Evolutionary conservation across 768 basidiomycete genomes (phyloP), one percentile per base, ranked within the genome.

Genomic region (Psilocybe cyanescens): DNA sequence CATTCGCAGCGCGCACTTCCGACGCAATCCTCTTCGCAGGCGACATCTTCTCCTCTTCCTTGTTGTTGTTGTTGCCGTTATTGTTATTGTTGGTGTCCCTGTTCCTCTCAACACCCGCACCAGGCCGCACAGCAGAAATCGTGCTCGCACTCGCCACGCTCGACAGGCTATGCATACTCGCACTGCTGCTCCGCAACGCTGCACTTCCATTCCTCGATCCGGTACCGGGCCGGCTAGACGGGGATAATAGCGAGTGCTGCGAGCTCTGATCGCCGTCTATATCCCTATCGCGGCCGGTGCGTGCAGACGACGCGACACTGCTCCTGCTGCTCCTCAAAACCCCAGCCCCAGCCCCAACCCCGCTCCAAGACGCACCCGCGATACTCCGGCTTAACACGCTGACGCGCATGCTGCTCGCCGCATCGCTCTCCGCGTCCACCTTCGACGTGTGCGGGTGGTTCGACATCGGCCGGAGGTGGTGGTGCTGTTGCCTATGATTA

Each of bases 351-450:
- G n/a, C n/a, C n/a, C 41, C 17, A 3, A 48, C 35, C 30, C 31
- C 19, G 17, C 57, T 28, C 47, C 2, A 24, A 24, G 24, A 24
- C 24, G 24, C 24, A 2, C 45, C 30, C 46, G 46, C 47, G 35
- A 62, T 2, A 45, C 48, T 59, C 37, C 67, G 64, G 54, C 66
- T 69, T 41, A 81, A 75, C 16, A 84, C 71, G 63, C 78, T 81
- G 12, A 78, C 78, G 29, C 82, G 78, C 77, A 81, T 79, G 69
- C 78, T 77, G 51, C 78, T 78, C 63, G 59, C 79, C 65, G 63
- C 71, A 46, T 83, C 81, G 52, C 77, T 76, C 49, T 81, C 81
- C 1, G 73, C 71, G 56, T 82, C 81, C 24, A 71, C 70, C 29
- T 72, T 70, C 37, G 70, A 71, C 0, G 75, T 76, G 46, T 75